Conservation (phyloP, 495 filamentous ascomycete species). For the Tirmania nivea region DNA sequence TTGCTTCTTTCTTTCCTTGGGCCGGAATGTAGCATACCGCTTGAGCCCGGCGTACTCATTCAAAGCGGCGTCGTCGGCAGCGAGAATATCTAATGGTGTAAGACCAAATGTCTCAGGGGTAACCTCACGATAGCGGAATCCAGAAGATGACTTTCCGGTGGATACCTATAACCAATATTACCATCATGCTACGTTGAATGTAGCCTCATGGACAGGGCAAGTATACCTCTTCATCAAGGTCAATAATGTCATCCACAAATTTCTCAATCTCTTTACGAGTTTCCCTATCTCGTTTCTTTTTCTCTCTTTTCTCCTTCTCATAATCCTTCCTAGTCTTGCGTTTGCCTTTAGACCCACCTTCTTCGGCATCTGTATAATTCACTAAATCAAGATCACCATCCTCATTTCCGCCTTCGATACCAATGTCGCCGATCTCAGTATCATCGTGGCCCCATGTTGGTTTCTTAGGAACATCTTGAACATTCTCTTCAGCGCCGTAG, state of each 20-base stretch:
- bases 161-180: constrained; percentile 2
- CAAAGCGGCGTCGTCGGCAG: constrained; percentile 63
- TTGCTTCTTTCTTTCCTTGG: constrained; percentile 63
- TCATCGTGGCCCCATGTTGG: constrained; percentile 80
- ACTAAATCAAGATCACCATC: constrained; percentile 20
- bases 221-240: constrained; percentile 43
- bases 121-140: constrained; percentile 86
- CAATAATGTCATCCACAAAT: constrained; percentile 63
- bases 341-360: constrained; percentile 24
- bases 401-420: constrained; percentile 26
- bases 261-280: constrained; percentile 67
- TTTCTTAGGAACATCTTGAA: constrained; percentile 37
- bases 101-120: constrained; percentile 77
- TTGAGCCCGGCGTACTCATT: constrained; percentile 86
- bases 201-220: constrained; percentile 19
- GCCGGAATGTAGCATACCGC: constrained; percentile 77
- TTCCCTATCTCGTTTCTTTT: constrained; percentile 50
- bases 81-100: constrained; percentile 71
- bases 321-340: constrained; percentile 42
- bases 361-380: constrained; percentile 22
- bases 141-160: constrained; percentile 4
- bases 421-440: constrained; percentile 82
- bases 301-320: constrained; percentile 42
- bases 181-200: not conserved
- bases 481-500: constrained; percentile 47